phyloP scores from a whole-genome alignment of 495 filamentous ascomycete genomes.

The Rostrohypoxylon terebratum region DNA sequence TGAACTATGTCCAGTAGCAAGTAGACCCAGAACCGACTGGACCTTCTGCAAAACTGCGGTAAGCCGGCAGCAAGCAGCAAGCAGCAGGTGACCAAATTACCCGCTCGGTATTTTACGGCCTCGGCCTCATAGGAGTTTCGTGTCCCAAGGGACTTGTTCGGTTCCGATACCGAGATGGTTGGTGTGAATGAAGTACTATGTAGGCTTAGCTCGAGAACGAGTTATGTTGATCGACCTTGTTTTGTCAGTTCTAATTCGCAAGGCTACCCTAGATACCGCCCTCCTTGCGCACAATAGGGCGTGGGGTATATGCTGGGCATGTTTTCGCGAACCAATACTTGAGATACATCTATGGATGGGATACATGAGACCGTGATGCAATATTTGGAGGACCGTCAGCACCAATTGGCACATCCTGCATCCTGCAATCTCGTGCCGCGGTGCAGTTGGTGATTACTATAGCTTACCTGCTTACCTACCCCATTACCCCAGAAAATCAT shows the following conservation, averaged over 20 bases:
- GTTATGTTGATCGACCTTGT: constrained; percentile 14
- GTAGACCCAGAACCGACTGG: no score
- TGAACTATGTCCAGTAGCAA: constrained; percentile 2
- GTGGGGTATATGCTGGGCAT: neutral
- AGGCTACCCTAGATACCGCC: neutral
- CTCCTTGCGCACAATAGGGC: neutral
- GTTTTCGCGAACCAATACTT: constrained; percentile 19
- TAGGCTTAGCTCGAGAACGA: constrained; percentile 25
- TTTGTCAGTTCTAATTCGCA: constrained; percentile 11
- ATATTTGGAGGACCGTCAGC: neutral
- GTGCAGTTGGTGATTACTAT: constrained; percentile 20
- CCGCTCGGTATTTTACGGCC: constrained; percentile 30
- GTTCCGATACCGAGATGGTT: constrained; percentile 38
- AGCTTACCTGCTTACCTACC: constrained; percentile 26
- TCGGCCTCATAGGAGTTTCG: constrained; percentile 18
- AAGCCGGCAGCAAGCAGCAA: constrained; percentile 23
- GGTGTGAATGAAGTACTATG: constrained; percentile 18
- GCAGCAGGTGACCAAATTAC: constrained; percentile 22
- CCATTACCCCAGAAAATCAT: constrained; percentile 40
- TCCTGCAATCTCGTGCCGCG: constrained; percentile 33
- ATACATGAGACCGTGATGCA: neutral
- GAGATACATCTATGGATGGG: no score
- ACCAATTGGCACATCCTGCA: constrained; percentile 13
- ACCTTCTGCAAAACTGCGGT: constrained; percentile 3
- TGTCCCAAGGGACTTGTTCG: constrained; percentile 26